phyloP scores from a whole-genome alignment of 2,329 filamentous ascomycete genomes.

The Aspergillus flavus region DNA sequence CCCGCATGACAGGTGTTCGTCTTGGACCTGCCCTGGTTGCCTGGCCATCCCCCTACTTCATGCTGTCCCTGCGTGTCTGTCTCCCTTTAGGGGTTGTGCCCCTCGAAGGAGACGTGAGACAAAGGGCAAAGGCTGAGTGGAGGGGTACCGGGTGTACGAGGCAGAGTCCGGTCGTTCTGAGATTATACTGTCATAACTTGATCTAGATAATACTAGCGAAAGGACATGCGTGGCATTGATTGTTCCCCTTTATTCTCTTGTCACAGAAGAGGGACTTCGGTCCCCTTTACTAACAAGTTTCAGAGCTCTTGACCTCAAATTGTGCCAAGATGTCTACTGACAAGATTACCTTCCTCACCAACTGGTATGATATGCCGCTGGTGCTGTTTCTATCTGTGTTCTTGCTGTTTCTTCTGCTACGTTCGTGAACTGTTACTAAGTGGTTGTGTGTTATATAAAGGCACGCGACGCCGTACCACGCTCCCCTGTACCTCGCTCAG shows the following conservation, averaged over 20 bases:
- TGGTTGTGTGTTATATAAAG: slow-evolving; percentile 45
- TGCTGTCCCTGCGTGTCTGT: not conserved
- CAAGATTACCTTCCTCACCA: slow-evolving; percentile 83
- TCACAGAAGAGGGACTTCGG: slow-evolving; percentile 16
- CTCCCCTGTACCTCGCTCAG: slow-evolving; percentile 75
- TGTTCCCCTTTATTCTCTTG: slow-evolving; percentile 39
- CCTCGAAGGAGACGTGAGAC: not conserved
- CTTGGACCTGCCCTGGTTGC: slow-evolving; percentile 11
- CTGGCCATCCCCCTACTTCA: slow-evolving; percentile 10
- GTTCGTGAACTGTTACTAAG: slow-evolving; percentile 30
- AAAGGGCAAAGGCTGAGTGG: slow-evolving; percentile 25
- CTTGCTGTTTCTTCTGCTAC: slow-evolving; percentile 9
- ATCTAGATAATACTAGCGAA: slow-evolving; percentile 87
- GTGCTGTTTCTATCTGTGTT: slow-evolving; percentile 6
- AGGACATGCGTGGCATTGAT: slow-evolving; percentile 75
- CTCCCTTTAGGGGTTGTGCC: not conserved
- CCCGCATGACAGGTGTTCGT: slow-evolving; percentile 50
- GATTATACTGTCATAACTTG: slow-evolving; percentile 81
- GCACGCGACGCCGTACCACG: slow-evolving; percentile 82
- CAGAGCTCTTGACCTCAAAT: slow-evolving; percentile 42
- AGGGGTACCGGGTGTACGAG: slow-evolving; percentile 27
- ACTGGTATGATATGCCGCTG: slow-evolving; percentile 63
- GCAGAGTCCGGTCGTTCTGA: slow-evolving; percentile 57
- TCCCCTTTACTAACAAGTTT: slow-evolving; percentile 25
- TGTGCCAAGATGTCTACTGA: slow-evolving; percentile 71